A percentile compares a stretch with the other conserved stretches of the same genome.
Conservation (phyloP, 441 rosid species). For the Codiaeum variegatum region DNA sequence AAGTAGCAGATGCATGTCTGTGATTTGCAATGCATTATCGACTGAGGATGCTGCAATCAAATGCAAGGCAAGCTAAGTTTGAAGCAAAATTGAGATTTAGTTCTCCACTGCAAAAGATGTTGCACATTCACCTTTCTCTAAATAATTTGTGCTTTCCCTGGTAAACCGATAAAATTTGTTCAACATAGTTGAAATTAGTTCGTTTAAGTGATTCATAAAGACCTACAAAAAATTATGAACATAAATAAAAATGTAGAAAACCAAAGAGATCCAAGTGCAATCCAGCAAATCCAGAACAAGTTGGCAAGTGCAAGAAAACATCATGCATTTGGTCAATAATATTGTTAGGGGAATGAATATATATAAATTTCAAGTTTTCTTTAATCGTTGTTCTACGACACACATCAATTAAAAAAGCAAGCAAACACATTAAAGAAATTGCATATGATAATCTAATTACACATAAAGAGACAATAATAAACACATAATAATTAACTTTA, state of each 20-base stretch:
- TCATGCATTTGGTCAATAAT: background rate
- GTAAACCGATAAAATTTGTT: too few species aligned
- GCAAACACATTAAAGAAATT: background rate
- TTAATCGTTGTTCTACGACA: background rate
- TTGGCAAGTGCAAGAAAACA: background rate
- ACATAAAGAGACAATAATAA: background rate
- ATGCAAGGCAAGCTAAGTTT: conserved; percentile 23
- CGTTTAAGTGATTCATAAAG: too few species aligned
- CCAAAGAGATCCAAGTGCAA: background rate
- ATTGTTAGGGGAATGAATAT: too few species aligned
- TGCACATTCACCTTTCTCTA: conserved; percentile 17
- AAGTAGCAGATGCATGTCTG: conserved; percentile 44
- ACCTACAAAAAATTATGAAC: background rate
- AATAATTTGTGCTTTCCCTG: conserved; percentile 27
- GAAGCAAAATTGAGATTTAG: conserved; percentile 35
- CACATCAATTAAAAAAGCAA: background rate
- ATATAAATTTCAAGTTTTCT: background rate
- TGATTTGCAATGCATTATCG: conserved; percentile 14
- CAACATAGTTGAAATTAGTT: too few species aligned
- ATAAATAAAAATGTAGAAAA: background rate
- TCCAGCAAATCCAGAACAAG: background rate
- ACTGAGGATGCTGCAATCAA: too few species aligned
- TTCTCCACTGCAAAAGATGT: conserved; percentile 20
- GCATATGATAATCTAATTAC: background rate
- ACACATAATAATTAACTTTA: background rate